Evolutionary conservation across 768 basidiomycete genomes (phyloP).

Genomic region (Austroboletus eburneus): DNA sequence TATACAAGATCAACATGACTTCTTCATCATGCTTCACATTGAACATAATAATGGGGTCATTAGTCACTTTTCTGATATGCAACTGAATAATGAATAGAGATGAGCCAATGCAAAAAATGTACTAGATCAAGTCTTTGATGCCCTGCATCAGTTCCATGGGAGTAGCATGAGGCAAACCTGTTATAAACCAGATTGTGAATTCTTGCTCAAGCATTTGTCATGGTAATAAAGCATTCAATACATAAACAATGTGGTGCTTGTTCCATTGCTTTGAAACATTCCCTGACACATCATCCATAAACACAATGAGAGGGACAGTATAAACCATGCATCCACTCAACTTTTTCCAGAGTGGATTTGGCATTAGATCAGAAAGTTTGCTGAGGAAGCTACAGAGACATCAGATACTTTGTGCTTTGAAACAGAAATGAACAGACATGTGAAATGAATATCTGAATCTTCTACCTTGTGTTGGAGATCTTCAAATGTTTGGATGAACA

Average conservation of each 20-base stretch:
- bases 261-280: slow-evolving; percentile 38
- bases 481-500: slow-evolving; percentile 9
- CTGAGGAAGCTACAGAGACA: slow-evolving; percentile 1
- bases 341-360: slow-evolving; percentile 14
- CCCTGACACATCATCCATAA: slow-evolving; percentile 35
- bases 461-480: slow-evolving; percentile 6
- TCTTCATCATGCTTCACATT: slow-evolving; percentile 21
- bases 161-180: slow-evolving; percentile 32
- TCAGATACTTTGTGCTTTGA: not conserved
- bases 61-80: slow-evolving; percentile 6
- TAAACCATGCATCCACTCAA: slow-evolving; percentile 20
- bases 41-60: slow-evolving; percentile 14
- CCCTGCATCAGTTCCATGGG: slow-evolving; percentile 33
- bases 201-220: slow-evolving; percentile 30
- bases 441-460: slow-evolving; percentile 3
- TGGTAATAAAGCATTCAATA: slow-evolving; percentile 31
- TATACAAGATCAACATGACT: slow-evolving; percentile 21
- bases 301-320: slow-evolving; percentile 25
- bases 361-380: slow-evolving; percentile 12
- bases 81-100: not conserved
- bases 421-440: not conserved
- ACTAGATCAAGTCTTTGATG: slow-evolving; percentile 27
- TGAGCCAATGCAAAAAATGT: slow-evolving; percentile 3
- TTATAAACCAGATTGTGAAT: slow-evolving; percentile 26
- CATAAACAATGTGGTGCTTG: slow-evolving; percentile 32